These are phyloP conservation scores for Agrostemma githago DNA, from an alignment of 148 eudicot genomes.

Conservation along the genomic window DNA sequence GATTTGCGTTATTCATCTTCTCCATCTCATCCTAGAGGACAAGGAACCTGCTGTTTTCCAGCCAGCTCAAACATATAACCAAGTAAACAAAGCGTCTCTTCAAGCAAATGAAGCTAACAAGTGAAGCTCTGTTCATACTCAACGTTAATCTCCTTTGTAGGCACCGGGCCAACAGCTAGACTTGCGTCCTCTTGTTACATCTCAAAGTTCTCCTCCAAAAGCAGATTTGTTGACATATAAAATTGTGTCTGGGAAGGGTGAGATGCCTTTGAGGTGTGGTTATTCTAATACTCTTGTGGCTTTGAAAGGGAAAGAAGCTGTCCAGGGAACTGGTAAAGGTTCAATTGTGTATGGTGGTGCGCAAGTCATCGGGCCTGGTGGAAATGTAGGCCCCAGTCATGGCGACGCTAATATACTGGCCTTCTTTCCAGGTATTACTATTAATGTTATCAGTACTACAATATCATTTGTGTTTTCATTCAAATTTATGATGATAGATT, in stretches of 20 bases:
- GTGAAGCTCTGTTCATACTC: slow-evolving; percentile 40
- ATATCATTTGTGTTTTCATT: neutral
- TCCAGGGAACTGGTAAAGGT: slow-evolving; percentile 60
- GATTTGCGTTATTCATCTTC: slow-evolving; percentile 37
- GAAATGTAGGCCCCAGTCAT: slow-evolving; percentile 48
- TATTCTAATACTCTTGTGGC: slow-evolving; percentile 45
- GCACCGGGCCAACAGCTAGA: slow-evolving; percentile 45
- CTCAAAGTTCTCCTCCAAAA: slow-evolving; percentile 58
- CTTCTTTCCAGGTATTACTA: slow-evolving; percentile 66
- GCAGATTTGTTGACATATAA: slow-evolving; percentile 35
- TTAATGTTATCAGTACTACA: neutral
- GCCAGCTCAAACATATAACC: slow-evolving; percentile 42
- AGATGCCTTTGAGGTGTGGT: slow-evolving; percentile 34
- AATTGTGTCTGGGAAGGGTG: slow-evolving; percentile 42
- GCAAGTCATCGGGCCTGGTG: slow-evolving; percentile 61
- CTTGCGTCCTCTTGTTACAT: slow-evolving; percentile 44
- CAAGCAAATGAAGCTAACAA: slow-evolving; percentile 36
- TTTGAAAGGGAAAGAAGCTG: slow-evolving; percentile 58
- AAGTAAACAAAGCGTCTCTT: slow-evolving; percentile 37
- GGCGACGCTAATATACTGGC: slow-evolving; percentile 73
- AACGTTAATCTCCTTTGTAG: slow-evolving; percentile 41
- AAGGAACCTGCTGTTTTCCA: slow-evolving; percentile 46
- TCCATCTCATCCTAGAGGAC: slow-evolving; percentile 42
- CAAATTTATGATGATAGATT: neutral
- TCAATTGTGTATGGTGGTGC: slow-evolving; percentile 62